phyloP scores from a whole-genome alignment of 2,329 filamentous ascomycete genomes.

The Cladophialophora psammophila region DNA sequence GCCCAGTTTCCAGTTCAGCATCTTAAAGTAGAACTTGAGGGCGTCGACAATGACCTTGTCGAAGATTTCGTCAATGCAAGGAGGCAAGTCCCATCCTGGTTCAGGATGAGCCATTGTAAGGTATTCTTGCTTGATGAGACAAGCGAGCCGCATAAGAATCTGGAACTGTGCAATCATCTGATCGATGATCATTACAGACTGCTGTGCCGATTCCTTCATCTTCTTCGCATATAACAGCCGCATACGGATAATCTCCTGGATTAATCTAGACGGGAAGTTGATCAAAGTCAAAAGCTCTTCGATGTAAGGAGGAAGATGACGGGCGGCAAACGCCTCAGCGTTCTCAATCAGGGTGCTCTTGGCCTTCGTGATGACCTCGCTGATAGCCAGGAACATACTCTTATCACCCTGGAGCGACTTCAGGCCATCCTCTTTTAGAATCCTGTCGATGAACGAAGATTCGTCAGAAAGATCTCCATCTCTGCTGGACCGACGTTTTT shows the following conservation, averaged over 20 bases:
- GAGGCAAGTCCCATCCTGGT: slow-evolving; percentile 91
- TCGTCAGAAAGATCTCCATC: slow-evolving; percentile 83
- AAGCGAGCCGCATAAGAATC: slow-evolving; percentile 87
- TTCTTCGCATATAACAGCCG: slow-evolving; percentile 90
- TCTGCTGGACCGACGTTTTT: slow-evolving; percentile 71
- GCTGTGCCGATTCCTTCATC: slow-evolving; percentile 93
- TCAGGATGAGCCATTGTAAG: slow-evolving; percentile 82
- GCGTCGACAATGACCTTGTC: slow-evolving; percentile 91
- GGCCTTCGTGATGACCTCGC: slow-evolving; percentile 87
- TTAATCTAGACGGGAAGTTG: slow-evolving; percentile 93
- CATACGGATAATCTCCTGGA: slow-evolving; percentile 95
- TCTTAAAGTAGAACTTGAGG: slow-evolving; percentile 97
- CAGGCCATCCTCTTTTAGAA: slow-evolving; percentile 94
- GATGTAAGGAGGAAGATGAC: slow-evolving; percentile 93
- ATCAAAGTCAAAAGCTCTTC: slow-evolving; percentile 95
- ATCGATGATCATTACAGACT: slow-evolving; percentile 92
- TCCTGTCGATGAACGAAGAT: slow-evolving; percentile 88
- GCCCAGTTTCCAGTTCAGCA: slow-evolving; percentile 96
- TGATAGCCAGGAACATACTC: slow-evolving; percentile 85
- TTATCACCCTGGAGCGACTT: slow-evolving; percentile 84
- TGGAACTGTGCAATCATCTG: slow-evolving; percentile 98
- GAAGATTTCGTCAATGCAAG: slow-evolving; percentile 96
- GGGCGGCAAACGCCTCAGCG: slow-evolving; percentile 80
- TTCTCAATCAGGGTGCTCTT: slow-evolving; percentile 91
- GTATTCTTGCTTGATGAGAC: slow-evolving; percentile 91